Base-by-base conservation (phyloP, 1,284 basidiomycete genomes). In the Cryptococcus sp. region DNA sequence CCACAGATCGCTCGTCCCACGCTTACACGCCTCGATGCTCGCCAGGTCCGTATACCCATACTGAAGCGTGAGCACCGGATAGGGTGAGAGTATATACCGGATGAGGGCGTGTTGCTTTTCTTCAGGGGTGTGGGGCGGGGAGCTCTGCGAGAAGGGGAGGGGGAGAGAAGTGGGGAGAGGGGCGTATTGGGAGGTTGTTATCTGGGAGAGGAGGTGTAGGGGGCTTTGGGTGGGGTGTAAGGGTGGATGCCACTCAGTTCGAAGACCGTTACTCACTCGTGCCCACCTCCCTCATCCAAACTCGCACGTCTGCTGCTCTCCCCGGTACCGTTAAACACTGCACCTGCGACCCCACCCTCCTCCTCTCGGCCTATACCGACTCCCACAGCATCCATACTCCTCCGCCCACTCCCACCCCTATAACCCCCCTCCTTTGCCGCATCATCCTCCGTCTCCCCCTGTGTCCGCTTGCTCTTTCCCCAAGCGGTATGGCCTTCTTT, bases 1-100 rank as follows among this genome's bases (percentile, higher is more conserved):
- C 70, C 70, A 74, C 2, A 73, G 38, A 56, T 73, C 70, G 15
- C 53, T 56, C 0, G 60, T n/a, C 4, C 66, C 62, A 0, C 53
- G 36, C n/a, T 60, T 55, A 38, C 65, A 68, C 13, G 55, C 44
- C 12, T 66, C 56, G 9, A 73, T 53, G 43, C 67, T 65, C 18
- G 64, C 55, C 16, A 68, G 33, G 50, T 78, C 77, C 44, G 63
- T 70, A 56, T 75, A 78, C 16, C 69, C 70, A 38, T 64, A 69
- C 23, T 69, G 62, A 28, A 63, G 48, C 38, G 69, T 65, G 0
- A 54, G 58, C 3, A 78, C 68, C 6, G 70, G 63, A 8, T 62
- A 55, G 0, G 77, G 72, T 0, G 69, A 66, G 55, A 78, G 73
- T 23, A 78, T 64, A 55, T 73, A 78, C 11, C 66, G 60, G 15